phyloP scores from a whole-genome alignment of 2,329 filamentous ascomycete genomes.

The Paraphaeosphaeria sporulosa region DNA sequence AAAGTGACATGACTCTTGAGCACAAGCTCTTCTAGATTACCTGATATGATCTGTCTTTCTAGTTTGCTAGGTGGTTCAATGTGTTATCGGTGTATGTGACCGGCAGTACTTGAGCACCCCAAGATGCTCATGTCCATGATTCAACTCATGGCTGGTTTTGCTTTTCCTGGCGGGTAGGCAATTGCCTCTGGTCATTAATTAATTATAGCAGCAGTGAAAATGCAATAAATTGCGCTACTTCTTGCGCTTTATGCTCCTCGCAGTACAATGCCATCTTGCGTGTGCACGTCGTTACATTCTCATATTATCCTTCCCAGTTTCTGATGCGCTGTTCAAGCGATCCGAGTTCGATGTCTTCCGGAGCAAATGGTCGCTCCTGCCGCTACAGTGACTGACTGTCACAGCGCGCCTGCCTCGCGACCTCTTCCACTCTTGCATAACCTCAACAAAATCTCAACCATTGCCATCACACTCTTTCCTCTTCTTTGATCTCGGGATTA shows the following conservation, averaged over 20 bases:
- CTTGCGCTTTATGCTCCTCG: not conserved
- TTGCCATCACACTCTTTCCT: not conserved
- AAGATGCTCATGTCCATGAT: slow-evolving; percentile 1
- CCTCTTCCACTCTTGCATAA: not conserved
- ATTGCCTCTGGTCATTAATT: slow-evolving; percentile 5
- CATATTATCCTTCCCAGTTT: not conserved
- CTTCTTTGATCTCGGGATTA: not conserved
- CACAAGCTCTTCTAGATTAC: slow-evolving; percentile 81
- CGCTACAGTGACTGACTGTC: not conserved
- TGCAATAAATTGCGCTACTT: not conserved
- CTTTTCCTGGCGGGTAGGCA: slow-evolving; percentile 1
- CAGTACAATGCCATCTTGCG: not conserved
- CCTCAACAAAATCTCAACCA: not conserved
- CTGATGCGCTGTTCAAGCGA: not conserved
- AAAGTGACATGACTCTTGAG: slow-evolving; percentile 98
- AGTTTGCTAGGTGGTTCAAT: not conserved
- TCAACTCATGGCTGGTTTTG: slow-evolving; percentile 7
- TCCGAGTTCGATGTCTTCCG: not conserved
- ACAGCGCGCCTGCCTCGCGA: not conserved
- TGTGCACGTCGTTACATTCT: not conserved
- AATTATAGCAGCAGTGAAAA: slow-evolving; percentile 10
- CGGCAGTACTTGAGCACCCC: not conserved
- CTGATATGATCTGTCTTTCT: not conserved
- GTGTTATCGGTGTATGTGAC: not conserved
- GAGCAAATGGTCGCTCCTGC: not conserved